phyloP scores from a whole-genome alignment of 306 rosid genomes.

The Calophaca sinica region DNA sequence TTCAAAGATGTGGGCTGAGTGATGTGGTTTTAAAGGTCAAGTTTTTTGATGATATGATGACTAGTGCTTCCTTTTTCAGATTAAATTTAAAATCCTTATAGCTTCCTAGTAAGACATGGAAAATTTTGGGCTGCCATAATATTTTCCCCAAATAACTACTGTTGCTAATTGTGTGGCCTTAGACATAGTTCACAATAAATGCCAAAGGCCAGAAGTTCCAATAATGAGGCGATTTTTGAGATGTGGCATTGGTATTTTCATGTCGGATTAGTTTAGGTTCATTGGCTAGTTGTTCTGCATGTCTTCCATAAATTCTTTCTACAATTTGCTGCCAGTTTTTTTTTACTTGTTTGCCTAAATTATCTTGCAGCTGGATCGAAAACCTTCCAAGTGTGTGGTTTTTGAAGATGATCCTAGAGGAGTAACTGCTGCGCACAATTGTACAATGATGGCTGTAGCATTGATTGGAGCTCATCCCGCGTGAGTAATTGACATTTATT shows the following conservation, averaged over 20 bases:
- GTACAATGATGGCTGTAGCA: conserved; percentile 98
- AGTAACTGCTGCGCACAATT: conserved; percentile 96
- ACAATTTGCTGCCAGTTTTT: conserved; percentile 28
- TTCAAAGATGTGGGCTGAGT: conserved; percentile 4
- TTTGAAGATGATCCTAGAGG: conserved; percentile 98
- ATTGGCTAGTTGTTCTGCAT: neutral
- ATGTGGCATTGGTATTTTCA: conserved; percentile 16
- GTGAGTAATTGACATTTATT: conserved; percentile 59
- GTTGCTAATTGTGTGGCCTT: conserved; percentile 4
- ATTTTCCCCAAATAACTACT: neutral
- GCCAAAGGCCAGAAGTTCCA: neutral
- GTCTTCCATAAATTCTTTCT: conserved; percentile 23
- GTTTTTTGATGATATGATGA: neutral
- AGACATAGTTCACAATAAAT: neutral
- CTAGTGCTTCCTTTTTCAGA: neutral
- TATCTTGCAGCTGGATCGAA: conserved; percentile 80
- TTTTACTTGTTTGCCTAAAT: conserved; percentile 41
- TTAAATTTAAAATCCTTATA: neutral
- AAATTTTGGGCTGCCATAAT: conserved; percentile 5
- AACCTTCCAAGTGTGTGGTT: conserved; percentile 96
- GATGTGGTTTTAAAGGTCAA: conserved; percentile 16
- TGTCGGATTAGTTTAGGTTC: conserved; percentile 18
- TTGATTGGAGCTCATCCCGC: conserved; percentile 90
- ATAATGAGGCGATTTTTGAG: neutral
- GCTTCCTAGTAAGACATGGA: neutral